Conservation (phyloP, 2,329 filamentous ascomycete species). For the Cryphonectria naterciae region DNA sequence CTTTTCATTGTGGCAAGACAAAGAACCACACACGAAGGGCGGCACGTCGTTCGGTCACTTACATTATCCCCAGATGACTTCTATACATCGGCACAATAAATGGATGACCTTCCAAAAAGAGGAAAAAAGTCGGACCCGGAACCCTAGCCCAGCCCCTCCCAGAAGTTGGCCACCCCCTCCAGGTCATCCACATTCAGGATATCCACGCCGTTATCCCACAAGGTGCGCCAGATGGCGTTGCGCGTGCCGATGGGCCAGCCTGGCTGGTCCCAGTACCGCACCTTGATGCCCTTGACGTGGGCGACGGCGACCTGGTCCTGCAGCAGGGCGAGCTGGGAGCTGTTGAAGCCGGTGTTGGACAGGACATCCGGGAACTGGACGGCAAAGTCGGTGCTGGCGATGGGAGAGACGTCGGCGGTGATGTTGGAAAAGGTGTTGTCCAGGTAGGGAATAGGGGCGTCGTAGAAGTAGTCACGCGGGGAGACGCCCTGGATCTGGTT, state of each 20-base stretch:
- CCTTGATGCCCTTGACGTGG: constrained; percentile 59
- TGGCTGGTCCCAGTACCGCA: constrained; percentile 63
- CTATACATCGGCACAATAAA: not conserved
- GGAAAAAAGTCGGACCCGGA: too few species aligned
- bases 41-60: not conserved
- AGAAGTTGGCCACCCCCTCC: constrained; percentile 48
- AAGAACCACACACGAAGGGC: not conserved
- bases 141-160: constrained; percentile 26
- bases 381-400: constrained; percentile 42
- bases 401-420: constrained; percentile 34
- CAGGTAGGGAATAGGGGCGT: constrained; percentile 33
- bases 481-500: constrained; percentile 59
- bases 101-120: not conserved
- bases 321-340: constrained; percentile 54
- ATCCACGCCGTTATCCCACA: constrained; percentile 62
- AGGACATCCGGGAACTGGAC: constrained; percentile 41
- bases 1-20: not conserved
- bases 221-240: constrained; percentile 60
- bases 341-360: constrained; percentile 42
- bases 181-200: constrained; percentile 69
- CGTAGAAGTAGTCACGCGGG: constrained; percentile 51
- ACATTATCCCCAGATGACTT: not conserved
- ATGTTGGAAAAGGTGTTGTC: constrained; percentile 32
- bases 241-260: constrained; percentile 61
- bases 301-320: constrained; percentile 56